Conservation (phyloP, 208 protist genomes). For the Acanthamoeba castellanii region DNA sequence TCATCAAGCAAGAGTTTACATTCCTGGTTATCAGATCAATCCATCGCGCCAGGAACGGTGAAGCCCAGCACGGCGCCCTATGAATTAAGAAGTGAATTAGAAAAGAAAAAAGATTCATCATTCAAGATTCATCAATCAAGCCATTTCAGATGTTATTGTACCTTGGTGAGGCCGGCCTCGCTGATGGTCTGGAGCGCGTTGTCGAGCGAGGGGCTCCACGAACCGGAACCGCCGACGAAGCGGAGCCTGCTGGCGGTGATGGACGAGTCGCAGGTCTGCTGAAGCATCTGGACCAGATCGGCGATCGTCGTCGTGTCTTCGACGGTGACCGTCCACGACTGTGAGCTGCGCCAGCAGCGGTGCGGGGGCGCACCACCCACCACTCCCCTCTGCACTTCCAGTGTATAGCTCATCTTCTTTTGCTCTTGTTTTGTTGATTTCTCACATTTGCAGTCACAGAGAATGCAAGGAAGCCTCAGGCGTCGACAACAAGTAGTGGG, state of each 20-base stretch:
- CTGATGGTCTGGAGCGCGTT: not conserved
- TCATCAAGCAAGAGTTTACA: too few relatives aligned
- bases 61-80: not conserved
- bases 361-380: not conserved
- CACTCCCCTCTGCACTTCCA: not conserved
- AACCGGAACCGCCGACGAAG: not conserved
- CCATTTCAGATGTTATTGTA: not conserved
- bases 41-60: not conserved
- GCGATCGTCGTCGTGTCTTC: not conserved
- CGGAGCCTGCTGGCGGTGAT: not conserved
- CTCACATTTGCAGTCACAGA: too few relatives aligned
- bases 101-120: too few relatives aligned
- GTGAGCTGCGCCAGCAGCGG: not conserved
- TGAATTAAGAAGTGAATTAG: not conserved
- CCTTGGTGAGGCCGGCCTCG: not conserved
- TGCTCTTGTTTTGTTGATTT: too few relatives aligned
- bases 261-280: not conserved
- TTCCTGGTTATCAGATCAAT: not conserved
- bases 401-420: not conserved
- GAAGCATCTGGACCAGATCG: not conserved
- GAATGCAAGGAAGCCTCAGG: too few relatives aligned
- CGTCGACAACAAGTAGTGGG: too few relatives aligned
- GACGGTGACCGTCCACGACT: not conserved
- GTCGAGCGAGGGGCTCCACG: not conserved
- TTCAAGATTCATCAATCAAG: not conserved